These are phyloP conservation scores for Astragalus glycyphyllos DNA, from an alignment of 306 rosid species.

Conservation along the genomic window DNA sequence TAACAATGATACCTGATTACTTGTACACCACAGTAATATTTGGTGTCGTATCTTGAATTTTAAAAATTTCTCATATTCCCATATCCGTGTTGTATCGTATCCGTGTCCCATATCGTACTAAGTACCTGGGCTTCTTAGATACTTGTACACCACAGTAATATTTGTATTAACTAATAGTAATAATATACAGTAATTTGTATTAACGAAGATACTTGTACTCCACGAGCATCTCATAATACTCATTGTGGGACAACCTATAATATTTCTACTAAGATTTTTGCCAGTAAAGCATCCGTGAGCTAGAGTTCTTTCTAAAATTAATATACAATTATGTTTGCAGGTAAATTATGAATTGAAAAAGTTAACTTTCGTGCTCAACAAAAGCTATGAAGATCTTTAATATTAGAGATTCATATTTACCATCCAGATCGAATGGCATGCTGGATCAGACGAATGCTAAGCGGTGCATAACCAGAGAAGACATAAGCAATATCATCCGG, in stretches of 20 bases:
- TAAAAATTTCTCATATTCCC: too few relatives aligned
- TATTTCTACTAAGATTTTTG: conserved; percentile 34
- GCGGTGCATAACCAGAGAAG: conserved; percentile 99
- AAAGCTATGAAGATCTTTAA: conserved; percentile 32
- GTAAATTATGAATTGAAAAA: conserved; percentile 10
- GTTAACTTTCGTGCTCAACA: conserved; percentile 20
- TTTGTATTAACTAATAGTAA: conserved; percentile 4
- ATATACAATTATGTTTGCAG: not conserved
- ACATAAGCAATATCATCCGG: conserved; percentile 93
- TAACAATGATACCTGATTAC: not conserved
- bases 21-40: too few relatives aligned
- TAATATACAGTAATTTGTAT: conserved; percentile 4
- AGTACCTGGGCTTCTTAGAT: too few relatives aligned
- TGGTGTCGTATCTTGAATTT: too few relatives aligned
- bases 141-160: too few relatives aligned
- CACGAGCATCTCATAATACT: too few relatives aligned
- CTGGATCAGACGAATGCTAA: conserved; percentile 95
- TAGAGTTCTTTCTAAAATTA: conserved; percentile 5
- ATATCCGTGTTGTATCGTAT: too few relatives aligned
- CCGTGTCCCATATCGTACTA: too few relatives aligned
- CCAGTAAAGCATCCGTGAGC: not conserved
- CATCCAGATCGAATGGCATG: conserved; percentile 98
- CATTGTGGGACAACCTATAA: too few relatives aligned
- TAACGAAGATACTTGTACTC: not conserved
- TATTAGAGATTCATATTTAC: conserved; percentile 55